Evolutionary conservation across 768 basidiomycete genomes (phyloP).

Genomic region (Suillus hirtellus): DNA sequence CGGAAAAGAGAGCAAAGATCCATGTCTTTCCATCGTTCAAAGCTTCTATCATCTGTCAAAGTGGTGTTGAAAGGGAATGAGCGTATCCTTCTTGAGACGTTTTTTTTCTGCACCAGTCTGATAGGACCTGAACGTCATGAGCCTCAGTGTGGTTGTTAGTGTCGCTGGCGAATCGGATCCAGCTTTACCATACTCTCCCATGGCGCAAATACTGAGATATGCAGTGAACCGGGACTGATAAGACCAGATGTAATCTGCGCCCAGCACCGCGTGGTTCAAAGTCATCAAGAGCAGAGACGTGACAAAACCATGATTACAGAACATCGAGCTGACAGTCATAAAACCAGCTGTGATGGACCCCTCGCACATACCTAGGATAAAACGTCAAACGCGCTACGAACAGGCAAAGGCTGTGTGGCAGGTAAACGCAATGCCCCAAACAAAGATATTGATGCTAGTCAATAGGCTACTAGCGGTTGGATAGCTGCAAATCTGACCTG

Average conservation of each 20-base stretch:
- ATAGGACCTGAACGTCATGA: slow-evolving; percentile 46
- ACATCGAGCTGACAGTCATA: slow-evolving; percentile 77
- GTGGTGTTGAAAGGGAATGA: background rate
- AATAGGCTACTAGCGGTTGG: background rate
- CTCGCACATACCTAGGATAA: slow-evolving; percentile 74
- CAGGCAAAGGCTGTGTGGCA: slow-evolving; percentile 66
- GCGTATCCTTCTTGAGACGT: slow-evolving; percentile 30
- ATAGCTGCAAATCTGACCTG: background rate
- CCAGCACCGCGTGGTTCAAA: slow-evolving; percentile 22
- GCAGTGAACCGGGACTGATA: slow-evolving; percentile 63
- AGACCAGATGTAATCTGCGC: slow-evolving; percentile 74
- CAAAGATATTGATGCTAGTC: slow-evolving; percentile 59
- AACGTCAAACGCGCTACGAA: slow-evolving; percentile 60
- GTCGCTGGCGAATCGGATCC: slow-evolving; percentile 8
- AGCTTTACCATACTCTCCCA: slow-evolving; percentile 64
- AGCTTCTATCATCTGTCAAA: slow-evolving; percentile 59
- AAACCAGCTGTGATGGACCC: slow-evolving; percentile 73
- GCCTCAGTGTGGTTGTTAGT: slow-evolving; percentile 34
- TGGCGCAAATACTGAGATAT: slow-evolving; percentile 59
- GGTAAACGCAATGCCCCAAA: slow-evolving; percentile 63
- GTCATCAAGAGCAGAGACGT: background rate
- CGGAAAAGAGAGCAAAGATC: slow-evolving; percentile 71
- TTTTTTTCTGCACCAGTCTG: slow-evolving; percentile 87
- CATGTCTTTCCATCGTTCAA: slow-evolving; percentile 71
- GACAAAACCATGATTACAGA: slow-evolving; percentile 42